Conservation (phyloP, 2,329 filamentous ascomycete species). For the Trichothecium roseum region DNA sequence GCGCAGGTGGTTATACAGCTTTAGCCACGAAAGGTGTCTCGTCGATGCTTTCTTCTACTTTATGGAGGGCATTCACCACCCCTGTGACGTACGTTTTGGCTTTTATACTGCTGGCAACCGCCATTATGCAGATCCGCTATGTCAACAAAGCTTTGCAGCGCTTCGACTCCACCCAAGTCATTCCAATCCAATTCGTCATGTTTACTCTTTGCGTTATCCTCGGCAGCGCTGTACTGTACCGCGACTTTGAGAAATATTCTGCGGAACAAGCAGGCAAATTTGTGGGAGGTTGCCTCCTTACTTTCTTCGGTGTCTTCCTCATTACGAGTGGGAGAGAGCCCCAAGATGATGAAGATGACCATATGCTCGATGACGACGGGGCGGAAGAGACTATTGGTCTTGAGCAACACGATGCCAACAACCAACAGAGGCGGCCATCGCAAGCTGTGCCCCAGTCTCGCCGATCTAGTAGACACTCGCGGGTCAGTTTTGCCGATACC, state of each 20-base stretch:
- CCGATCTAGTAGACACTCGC: conserved; percentile 37
- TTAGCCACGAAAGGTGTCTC: conserved; percentile 94
- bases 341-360: conserved; percentile 45
- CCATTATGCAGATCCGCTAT: conserved; percentile 94
- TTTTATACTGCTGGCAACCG: conserved; percentile 68
- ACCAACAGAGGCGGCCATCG: conserved; percentile 15
- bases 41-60: conserved; percentile 82
- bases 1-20: conserved; percentile 81
- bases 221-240: conserved; percentile 84
- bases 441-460: conserved; percentile 23
- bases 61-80: conserved; percentile 82
- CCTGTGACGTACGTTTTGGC: conserved; percentile 86
- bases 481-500: conserved; percentile 30
- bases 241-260: conserved; percentile 83
- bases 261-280: conserved; percentile 70
- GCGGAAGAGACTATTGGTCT: conserved; percentile 56
- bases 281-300: conserved; percentile 78
- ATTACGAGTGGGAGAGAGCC: conserved; percentile 75
- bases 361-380: conserved; percentile 44
- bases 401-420: conserved; percentile 35
- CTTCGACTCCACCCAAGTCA: conserved; percentile 96
- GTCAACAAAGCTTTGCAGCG: conserved; percentile 79
- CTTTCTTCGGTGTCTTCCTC: conserved; percentile 93
- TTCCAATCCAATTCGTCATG: conserved; percentile 92
- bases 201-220: conserved; percentile 95